Conservation (phyloP, 1,139 yeast genomes). For the Yamadazyma friedrichii region DNA sequence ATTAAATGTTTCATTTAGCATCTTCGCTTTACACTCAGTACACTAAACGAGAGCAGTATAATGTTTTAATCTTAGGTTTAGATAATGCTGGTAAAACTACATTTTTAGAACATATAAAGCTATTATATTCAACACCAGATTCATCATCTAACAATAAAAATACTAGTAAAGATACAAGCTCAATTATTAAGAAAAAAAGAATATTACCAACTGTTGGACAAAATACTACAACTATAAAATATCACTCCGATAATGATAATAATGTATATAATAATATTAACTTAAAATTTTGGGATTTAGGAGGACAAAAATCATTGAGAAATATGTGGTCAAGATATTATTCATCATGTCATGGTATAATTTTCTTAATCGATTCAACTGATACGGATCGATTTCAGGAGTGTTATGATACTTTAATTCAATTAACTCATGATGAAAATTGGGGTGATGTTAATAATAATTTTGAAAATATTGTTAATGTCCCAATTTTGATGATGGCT, state of each 20-base stretch:
- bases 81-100: slow-evolving; percentile 95
- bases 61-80: slow-evolving; percentile 77
- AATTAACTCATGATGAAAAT: slow-evolving; percentile 40
- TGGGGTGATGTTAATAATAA: slow-evolving; percentile 44
- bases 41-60: slow-evolving; percentile 48
- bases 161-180: slow-evolving; percentile 15
- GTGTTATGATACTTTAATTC: slow-evolving; percentile 62
- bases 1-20: slow-evolving; percentile 45
- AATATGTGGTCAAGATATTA: slow-evolving; percentile 87
- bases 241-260: slow-evolving; percentile 27
- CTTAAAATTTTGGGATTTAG: slow-evolving; percentile 92
- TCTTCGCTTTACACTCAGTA: slow-evolving; percentile 48
- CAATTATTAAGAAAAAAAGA: slow-evolving; percentile 34
- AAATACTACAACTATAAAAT: slow-evolving; percentile 52
- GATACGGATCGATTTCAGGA: slow-evolving; percentile 82
- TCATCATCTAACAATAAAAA: slow-evolving; percentile 14
- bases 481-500: slow-evolving; percentile 91
- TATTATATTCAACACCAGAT: slow-evolving; percentile 34
- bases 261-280: slow-evolving; percentile 48
- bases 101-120: slow-evolving; percentile 44
- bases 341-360: slow-evolving; percentile 83
- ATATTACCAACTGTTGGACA: slow-evolving; percentile 58
- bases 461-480: slow-evolving; percentile 53
- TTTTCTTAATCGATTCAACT: slow-evolving; percentile 89
- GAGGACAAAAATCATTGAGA: slow-evolving; percentile 85